Percentiles rank a stretch among this genome's conserved stretches.
Conservation (phyloP, 202 grass and related monocot genomes). For the Brachypodium distachyon region DNA sequence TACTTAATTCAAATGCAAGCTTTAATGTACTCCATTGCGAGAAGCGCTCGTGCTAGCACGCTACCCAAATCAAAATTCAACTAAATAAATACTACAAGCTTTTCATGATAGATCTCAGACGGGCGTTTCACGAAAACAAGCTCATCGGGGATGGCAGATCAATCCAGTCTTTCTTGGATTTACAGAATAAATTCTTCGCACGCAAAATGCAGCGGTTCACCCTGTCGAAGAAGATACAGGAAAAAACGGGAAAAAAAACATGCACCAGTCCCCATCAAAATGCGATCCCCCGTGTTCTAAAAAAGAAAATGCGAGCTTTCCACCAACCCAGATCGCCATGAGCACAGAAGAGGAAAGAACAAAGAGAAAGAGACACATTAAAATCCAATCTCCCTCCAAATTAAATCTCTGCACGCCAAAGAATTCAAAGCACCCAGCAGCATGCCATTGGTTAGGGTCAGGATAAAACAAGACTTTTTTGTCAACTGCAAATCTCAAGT, state of each 20-base stretch:
- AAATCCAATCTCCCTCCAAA: neutral
- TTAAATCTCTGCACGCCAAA: neutral
- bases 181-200: neutral
- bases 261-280: slow-evolving; percentile 12
- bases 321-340: slow-evolving; percentile 44
- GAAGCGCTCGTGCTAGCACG: neutral
- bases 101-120: neutral
- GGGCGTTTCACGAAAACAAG: neutral
- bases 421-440: neutral
- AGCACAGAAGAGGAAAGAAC: slow-evolving; percentile 6
- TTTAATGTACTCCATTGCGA: neutral
- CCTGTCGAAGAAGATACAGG: neutral
- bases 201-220: neutral
- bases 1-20: neutral
- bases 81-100: neutral
- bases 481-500: slow-evolving; percentile 18
- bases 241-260: neutral
- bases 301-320: slow-evolving; percentile 11
- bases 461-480: neutral
- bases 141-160: neutral
- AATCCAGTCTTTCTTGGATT: neutral
- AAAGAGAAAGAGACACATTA: neutral
- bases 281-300: slow-evolving; percentile 9
- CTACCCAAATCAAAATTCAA: neutral
- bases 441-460: neutral